Evolutionary conservation across 169 alveolate species (phyloP).

Genomic region (Cyclospora cayetanensis): DNA sequence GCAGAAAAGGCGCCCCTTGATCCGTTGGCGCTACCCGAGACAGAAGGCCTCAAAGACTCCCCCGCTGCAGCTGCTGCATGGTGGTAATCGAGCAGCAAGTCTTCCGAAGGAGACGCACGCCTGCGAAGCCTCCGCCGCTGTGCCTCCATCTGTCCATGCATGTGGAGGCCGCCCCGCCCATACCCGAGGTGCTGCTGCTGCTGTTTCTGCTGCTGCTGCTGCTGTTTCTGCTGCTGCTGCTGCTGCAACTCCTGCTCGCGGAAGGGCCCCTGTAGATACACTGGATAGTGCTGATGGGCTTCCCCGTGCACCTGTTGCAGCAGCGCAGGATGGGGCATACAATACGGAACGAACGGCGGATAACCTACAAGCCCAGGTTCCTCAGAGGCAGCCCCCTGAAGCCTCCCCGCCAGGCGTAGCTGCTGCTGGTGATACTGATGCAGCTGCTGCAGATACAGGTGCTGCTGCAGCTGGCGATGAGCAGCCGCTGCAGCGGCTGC

Average conservation of each 20-base stretch:
- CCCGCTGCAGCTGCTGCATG: constrained; percentile 1
- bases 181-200: too few relatives aligned
- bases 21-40: not conserved
- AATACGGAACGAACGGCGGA: not conserved
- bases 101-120: not conserved
- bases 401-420: not conserved
- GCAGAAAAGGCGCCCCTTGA: not conserved
- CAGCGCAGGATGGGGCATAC: not conserved
- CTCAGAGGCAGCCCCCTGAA: not conserved
- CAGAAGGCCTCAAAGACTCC: not conserved
- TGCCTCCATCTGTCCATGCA: not conserved
- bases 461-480: constrained; percentile 41
- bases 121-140: not conserved
- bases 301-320: too few relatives aligned
- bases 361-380: not conserved
- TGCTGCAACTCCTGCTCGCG: too few relatives aligned
- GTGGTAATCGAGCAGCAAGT: not conserved
- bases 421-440: constrained; percentile 10
- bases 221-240: too few relatives aligned
- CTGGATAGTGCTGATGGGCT: too few relatives aligned
- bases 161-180: too few relatives aligned
- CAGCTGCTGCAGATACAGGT: not conserved
- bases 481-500: not conserved
- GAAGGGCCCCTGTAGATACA: too few relatives aligned
- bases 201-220: too few relatives aligned